These are phyloP conservation scores for Penicillium brasilianum DNA, from an alignment of 2,329 filamentous ascomycete species.

Conservation along the genomic window DNA sequence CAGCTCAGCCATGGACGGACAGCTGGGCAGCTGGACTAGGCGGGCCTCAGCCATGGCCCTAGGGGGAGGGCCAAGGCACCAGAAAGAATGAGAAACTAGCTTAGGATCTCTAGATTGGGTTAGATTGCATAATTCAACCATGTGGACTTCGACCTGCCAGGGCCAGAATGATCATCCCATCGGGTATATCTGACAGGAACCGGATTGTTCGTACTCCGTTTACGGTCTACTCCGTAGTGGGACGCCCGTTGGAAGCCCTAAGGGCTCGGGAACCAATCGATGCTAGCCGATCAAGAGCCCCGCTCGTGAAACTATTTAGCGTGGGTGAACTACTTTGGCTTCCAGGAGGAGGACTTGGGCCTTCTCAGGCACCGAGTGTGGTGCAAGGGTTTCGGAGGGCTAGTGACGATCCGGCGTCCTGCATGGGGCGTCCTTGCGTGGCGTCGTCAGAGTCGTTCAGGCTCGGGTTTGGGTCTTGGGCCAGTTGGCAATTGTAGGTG, in stretches of 20 bases:
- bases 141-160: background rate
- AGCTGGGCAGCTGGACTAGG: too few relatives aligned
- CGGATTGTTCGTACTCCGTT: background rate
- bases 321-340: background rate
- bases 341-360: background rate
- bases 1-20: too few relatives aligned
- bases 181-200: slow-evolving; percentile 5
- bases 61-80: too few relatives aligned
- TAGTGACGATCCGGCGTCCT: slow-evolving; percentile 16
- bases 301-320: background rate
- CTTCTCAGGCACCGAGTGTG: background rate
- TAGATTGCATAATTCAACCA: background rate
- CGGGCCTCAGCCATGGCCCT: too few relatives aligned
- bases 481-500: background rate
- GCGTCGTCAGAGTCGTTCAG: slow-evolving; percentile 9
- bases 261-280: background rate
- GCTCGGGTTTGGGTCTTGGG: background rate
- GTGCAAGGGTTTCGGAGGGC: slow-evolving; percentile 15
- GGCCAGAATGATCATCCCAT: background rate
- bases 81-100: background rate
- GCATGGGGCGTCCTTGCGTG: slow-evolving; percentile 14
- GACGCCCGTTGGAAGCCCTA: background rate
- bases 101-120: background rate
- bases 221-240: slow-evolving; percentile 2
- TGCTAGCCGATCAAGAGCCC: background rate